Conservation (phyloP, 352 stramenopile species). For the Phytopythium boreale region DNA sequence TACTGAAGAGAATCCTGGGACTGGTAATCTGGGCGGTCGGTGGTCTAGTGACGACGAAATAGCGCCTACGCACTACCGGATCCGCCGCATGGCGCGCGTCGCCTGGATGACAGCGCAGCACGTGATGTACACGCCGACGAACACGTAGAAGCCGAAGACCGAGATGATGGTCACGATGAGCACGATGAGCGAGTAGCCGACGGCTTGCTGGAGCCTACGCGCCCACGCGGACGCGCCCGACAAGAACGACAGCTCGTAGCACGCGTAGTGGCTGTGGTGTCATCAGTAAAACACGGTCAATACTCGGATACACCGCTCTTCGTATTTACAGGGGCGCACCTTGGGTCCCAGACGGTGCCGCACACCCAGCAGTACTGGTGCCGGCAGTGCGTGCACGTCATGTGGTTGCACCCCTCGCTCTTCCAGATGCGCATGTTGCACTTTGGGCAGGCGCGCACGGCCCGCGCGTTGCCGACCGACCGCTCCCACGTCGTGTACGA, state of each 20-base stretch:
- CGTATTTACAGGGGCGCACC: slow-evolving; percentile 3
- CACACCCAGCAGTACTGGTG: slow-evolving; percentile 76
- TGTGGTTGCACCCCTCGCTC: slow-evolving; percentile 73
- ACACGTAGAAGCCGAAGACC: slow-evolving; percentile 50
- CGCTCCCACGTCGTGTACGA: slow-evolving; percentile 61
- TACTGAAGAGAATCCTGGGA: not conserved
- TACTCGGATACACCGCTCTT: not conserved
- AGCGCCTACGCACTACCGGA: not conserved
- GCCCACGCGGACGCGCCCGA: slow-evolving; percentile 24
- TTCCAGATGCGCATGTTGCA: slow-evolving; percentile 79
- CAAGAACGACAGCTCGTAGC: slow-evolving; percentile 60
- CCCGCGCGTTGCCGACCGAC: slow-evolving; percentile 44
- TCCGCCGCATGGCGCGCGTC: slow-evolving; percentile 12
- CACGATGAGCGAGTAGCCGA: slow-evolving; percentile 47
- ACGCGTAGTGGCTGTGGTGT: slow-evolving; percentile 51
- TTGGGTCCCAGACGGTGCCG: slow-evolving; percentile 41
- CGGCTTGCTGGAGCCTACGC: slow-evolving; percentile 31
- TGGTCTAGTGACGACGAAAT: not conserved
- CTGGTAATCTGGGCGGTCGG: not conserved
- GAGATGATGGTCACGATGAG: slow-evolving; percentile 52
- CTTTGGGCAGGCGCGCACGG: slow-evolving; percentile 54
- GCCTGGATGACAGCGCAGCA: slow-evolving; percentile 20
- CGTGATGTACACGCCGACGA: slow-evolving; percentile 44
- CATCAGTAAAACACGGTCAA: not conserved
- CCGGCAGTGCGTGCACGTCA: slow-evolving; percentile 63